Conservation (phyloP, 257 asterid species). For the Oldenlandia corymbosa region DNA sequence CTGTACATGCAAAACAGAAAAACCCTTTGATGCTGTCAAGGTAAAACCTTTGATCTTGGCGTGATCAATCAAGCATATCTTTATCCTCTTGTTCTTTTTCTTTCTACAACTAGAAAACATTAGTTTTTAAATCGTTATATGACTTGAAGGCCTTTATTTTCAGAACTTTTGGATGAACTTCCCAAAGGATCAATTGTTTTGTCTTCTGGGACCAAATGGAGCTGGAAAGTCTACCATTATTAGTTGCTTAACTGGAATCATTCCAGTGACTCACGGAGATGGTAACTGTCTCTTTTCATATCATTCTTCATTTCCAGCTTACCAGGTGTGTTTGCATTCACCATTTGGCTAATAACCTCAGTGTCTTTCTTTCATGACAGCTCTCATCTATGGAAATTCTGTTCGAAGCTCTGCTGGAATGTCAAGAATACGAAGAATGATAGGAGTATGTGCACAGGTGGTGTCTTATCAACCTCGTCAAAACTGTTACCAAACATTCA, state of each 20-base stretch:
- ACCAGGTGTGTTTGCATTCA: background rate
- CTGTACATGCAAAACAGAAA: conserved; percentile 23
- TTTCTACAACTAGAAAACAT: no score
- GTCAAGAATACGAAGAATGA: conserved; percentile 73
- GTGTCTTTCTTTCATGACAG: conserved; percentile 55
- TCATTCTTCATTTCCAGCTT: background rate
- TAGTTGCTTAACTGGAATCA: conserved; percentile 38
- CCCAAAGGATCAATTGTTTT: conserved; percentile 34
- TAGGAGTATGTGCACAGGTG: conserved; percentile 98
- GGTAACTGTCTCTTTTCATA: conserved; percentile 19
- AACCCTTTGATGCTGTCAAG: conserved; percentile 30
- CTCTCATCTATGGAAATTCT: conserved; percentile 77
- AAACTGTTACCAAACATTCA: no score
- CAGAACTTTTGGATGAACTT: conserved; percentile 37
- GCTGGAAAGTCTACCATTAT: conserved; percentile 43
- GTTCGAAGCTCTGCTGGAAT: conserved; percentile 74
- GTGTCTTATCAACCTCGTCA: conserved; percentile 23
- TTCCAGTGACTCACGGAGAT: conserved; percentile 31
- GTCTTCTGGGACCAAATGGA: conserved; percentile 40
- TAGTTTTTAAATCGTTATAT: no score
- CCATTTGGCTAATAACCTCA: no score
- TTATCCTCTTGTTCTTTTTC: no score
- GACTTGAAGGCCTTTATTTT: background rate
- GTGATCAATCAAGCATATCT: no score
- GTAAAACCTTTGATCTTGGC: conserved; percentile 5